Percentiles rank a stretch among this genome's conserved stretches.
Conservation (phyloP, 495 filamentous ascomycete genomes). For the Cercophora newfieldiana region DNA sequence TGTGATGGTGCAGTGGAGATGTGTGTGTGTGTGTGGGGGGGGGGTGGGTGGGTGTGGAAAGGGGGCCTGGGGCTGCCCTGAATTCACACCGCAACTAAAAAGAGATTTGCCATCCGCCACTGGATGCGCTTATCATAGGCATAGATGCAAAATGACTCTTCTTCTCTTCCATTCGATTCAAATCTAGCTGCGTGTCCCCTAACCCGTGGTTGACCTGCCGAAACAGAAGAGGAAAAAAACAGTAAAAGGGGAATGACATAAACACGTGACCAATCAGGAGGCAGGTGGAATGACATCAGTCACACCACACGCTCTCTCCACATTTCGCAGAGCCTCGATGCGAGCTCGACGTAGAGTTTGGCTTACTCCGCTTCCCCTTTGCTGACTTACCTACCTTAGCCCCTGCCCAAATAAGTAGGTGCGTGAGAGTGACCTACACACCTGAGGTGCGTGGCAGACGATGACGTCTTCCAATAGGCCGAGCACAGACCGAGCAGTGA, state of each 20-base stretch:
- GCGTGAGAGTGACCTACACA: neutral
- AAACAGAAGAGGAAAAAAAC: neutral
- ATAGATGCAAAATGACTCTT: too few species aligned
- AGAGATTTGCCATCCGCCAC: too few species aligned
- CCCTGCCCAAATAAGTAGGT: neutral
- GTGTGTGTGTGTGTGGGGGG: neutral
- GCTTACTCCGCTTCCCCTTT: neutral
- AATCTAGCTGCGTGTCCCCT: neutral
- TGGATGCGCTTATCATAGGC: too few species aligned
- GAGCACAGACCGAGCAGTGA: neutral
- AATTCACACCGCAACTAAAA: too few species aligned
- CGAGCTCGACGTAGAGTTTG: too few species aligned
- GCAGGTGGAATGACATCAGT: neutral
- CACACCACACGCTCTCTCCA: neutral
- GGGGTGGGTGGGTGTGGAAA: neutral
- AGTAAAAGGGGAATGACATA: neutral
- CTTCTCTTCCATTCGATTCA: too few species aligned
- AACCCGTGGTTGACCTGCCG: neutral
- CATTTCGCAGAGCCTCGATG: neutral
- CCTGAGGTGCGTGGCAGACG: neutral
- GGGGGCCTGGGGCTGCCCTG: too few species aligned
- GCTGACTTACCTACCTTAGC: neutral
- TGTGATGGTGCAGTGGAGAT: neutral
- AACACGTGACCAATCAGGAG: neutral
- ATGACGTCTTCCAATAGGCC: neutral